phyloP scores from a whole-genome alignment of 2,329 filamentous ascomycete species.

The Neophaeococcomyces mojaviensis region DNA sequence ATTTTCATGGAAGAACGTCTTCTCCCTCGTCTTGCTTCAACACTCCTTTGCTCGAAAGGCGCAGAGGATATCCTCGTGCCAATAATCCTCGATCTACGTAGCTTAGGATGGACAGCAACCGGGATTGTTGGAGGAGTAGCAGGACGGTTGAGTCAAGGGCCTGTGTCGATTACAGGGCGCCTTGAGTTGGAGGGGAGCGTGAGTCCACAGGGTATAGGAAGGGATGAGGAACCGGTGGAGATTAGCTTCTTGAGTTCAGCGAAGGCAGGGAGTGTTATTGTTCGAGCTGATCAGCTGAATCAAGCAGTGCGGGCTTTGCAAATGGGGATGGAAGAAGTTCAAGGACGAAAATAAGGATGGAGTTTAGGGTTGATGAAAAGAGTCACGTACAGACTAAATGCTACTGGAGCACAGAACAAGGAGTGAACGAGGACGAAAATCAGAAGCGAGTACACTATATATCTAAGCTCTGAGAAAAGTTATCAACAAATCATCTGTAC shows the following conservation, averaged over 20 bases:
- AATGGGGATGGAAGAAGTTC: constrained; percentile 23
- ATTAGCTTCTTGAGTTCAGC: constrained; percentile 89
- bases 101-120: constrained; percentile 76
- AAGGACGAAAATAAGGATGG: constrained; percentile 1
- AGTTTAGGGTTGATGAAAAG: no score
- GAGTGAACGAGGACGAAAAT: no score
- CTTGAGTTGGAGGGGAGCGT: constrained; percentile 27
- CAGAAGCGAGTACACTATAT: no score
- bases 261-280: constrained; percentile 79
- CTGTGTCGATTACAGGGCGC: constrained; percentile 30
- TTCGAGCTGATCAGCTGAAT: constrained; percentile 65
- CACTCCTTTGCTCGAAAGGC: constrained; percentile 63
- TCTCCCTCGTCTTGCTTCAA: constrained; percentile 30
- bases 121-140: constrained; percentile 94
- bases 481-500: no score
- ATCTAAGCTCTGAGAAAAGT: no score
- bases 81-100: constrained; percentile 77
- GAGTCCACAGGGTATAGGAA: background rate
- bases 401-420: no score
- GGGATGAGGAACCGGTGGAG: constrained; percentile 49
- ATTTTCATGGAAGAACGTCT: constrained; percentile 39
- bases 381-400: no score
- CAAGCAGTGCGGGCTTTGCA: constrained; percentile 64
- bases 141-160: constrained; percentile 67
- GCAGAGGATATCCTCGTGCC: constrained; percentile 63